Evolutionary conservation across 352 stramenopile genomes (phyloP).

Genomic region (Thalassiosira hispida): DNA sequence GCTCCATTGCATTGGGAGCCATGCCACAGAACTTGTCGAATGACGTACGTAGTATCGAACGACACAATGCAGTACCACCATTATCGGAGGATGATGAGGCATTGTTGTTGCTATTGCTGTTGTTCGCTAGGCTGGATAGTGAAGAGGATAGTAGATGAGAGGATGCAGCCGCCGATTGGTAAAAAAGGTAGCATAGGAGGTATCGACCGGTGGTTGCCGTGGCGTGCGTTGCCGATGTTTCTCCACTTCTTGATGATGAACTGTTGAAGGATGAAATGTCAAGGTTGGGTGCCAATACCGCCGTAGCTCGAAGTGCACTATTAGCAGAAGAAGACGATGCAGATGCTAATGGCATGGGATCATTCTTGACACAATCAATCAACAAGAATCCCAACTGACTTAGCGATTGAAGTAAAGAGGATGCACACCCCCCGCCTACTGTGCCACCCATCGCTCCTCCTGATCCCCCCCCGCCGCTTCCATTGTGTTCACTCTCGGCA

Average conservation of each 20-base stretch:
- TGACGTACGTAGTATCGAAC: constrained; percentile 41
- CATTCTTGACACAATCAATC: constrained; percentile 58
- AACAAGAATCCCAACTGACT: constrained; percentile 54
- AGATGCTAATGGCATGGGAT: constrained; percentile 15
- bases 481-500: constrained; percentile 28
- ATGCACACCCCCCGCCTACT: constrained; percentile 25
- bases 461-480: not conserved
- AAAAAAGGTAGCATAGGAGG: constrained; percentile 53
- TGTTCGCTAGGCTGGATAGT: too few species aligned
- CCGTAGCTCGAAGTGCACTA: not conserved
- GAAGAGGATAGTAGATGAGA: too few species aligned
- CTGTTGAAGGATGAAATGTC: constrained; percentile 27
- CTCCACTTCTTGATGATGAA: not conserved
- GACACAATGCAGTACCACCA: constrained; percentile 38
- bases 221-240: constrained; percentile 28
- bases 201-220: constrained; percentile 34
- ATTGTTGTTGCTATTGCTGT: not conserved
- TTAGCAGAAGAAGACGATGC: not conserved
- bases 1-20: constrained; percentile 53
- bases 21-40: constrained; percentile 54
- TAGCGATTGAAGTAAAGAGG: constrained; percentile 42
- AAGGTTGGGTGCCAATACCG: constrained; percentile 21
- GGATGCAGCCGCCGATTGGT: constrained; percentile 43
- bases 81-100: constrained; percentile 9
- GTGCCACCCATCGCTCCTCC: constrained; percentile 9